Conservation (phyloP, 805 yeast genomes). For the Pichia scutulata region DNA sequence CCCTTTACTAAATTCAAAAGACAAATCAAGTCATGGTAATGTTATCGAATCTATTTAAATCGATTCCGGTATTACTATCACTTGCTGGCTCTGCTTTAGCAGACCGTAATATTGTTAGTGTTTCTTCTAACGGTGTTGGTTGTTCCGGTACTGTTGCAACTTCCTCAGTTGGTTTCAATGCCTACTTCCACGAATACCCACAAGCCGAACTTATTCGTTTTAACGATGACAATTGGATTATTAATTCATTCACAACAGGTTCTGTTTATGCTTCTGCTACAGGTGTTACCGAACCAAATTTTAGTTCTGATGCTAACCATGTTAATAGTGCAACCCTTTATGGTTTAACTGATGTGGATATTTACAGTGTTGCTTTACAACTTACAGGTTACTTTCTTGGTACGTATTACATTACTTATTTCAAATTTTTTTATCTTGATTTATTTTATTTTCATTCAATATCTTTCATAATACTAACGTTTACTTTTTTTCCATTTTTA, state of each 20-base stretch:
- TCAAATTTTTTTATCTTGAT: no score
- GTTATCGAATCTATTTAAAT: conserved; percentile 5
- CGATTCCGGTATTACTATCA: background rate
- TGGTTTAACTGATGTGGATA: background rate
- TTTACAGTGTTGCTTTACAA: background rate
- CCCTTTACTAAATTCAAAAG: no score
- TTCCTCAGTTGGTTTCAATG: background rate
- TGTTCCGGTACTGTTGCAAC: background rate
- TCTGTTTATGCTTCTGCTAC: background rate
- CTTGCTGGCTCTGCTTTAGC: background rate
- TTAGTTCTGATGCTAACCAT: background rate
- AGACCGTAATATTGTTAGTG: background rate
- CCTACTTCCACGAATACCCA: background rate
- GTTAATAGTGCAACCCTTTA: background rate
- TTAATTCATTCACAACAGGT: background rate
- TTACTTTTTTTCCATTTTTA: background rate
- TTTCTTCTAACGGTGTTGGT: conserved; percentile 1
- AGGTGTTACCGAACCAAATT: background rate
- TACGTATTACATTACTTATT: background rate
- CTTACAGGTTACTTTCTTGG: background rate
- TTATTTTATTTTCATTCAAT: no score
- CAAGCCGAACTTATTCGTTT: background rate
- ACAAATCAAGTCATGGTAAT: no score
- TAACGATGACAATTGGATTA: background rate
- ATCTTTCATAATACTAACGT: background rate